Evolutionary conservation across 345 rosid genomes (phyloP).

Genomic region (Alliaria petiolata): DNA sequence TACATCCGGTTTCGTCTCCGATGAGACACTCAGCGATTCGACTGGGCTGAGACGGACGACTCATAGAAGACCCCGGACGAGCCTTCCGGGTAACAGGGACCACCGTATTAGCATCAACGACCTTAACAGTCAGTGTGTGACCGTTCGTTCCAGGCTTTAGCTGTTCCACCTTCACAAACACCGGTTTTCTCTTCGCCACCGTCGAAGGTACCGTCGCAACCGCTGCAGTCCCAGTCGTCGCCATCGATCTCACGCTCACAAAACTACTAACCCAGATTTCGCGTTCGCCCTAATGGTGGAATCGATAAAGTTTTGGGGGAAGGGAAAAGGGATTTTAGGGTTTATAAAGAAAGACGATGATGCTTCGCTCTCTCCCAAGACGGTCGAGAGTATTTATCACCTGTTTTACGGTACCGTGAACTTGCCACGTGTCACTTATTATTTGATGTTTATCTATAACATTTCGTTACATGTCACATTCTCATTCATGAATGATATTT

Average conservation of each 20-base stretch:
- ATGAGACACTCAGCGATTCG: slow-evolving; percentile 77
- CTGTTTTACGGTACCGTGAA: slow-evolving; percentile 11
- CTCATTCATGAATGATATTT: not conserved
- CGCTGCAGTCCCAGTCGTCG: slow-evolving; percentile 26
- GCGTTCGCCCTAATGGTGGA: slow-evolving; percentile 18
- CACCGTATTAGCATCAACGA: slow-evolving; percentile 46
- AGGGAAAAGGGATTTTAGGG: slow-evolving; percentile 12
- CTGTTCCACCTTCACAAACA: slow-evolving; percentile 61
- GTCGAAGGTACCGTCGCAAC: slow-evolving; percentile 25
- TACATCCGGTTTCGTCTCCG: slow-evolving; percentile 72
- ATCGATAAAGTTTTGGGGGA: not conserved
- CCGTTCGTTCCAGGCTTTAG: slow-evolving; percentile 70
- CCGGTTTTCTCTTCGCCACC: slow-evolving; percentile 56
- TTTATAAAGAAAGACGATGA: slow-evolving; percentile 21
- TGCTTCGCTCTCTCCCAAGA: slow-evolving; percentile 11
- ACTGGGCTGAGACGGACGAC: slow-evolving; percentile 51
- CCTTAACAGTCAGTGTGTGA: slow-evolving; percentile 62
- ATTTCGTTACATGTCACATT: not conserved
- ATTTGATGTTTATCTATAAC: not conserved
- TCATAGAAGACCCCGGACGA: slow-evolving; percentile 43
- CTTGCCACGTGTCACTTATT: not conserved
- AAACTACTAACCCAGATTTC: not conserved
- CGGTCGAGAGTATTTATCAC: slow-evolving; percentile 11
- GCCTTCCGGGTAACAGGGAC: slow-evolving; percentile 41
- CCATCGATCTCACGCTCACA: slow-evolving; percentile 11